Conservation (phyloP, 371 early-diverging fungal species). For the Paraphysoderma sedebokerense region DNA sequence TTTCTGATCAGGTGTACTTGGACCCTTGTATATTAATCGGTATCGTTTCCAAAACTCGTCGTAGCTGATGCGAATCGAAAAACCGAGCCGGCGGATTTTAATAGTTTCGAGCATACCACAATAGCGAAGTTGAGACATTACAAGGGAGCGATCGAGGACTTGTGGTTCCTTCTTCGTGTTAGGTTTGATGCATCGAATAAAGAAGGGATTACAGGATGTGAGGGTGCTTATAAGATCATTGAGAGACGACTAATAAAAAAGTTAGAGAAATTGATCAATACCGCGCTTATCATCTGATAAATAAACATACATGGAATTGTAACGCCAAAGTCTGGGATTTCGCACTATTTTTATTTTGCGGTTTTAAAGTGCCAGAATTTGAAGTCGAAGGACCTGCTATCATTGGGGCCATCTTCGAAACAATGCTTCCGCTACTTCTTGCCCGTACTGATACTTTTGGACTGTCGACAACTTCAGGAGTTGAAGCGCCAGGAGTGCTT, state of each 20-base stretch:
- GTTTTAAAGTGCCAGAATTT: too few species aligned
- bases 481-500: conserved; percentile 15
- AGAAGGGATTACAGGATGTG: conserved; percentile 19
- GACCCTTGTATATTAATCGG: too few species aligned
- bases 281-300: too few species aligned
- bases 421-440: too few species aligned
- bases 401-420: too few species aligned
- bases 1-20: too few species aligned
- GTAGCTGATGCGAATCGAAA: too few species aligned
- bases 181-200: conserved; percentile 55
- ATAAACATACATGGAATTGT: background rate
- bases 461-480: too few species aligned
- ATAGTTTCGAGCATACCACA: conserved; percentile 56
- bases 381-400: too few species aligned
- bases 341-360: conserved; percentile 9
- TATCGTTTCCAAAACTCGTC: too few species aligned
- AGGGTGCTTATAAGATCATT: conserved; percentile 17
- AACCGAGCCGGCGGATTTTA: conserved; percentile 30
- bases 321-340: background rate
- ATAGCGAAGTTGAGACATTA: conserved; percentile 40
- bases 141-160: conserved; percentile 23
- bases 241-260: conserved; percentile 14
- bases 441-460: too few species aligned
- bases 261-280: too few species aligned
- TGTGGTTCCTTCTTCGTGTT: conserved; percentile 31